Conservation (phyloP, 202 grass and related monocot species). For the Thinopyrum obtusiflorum region DNA sequence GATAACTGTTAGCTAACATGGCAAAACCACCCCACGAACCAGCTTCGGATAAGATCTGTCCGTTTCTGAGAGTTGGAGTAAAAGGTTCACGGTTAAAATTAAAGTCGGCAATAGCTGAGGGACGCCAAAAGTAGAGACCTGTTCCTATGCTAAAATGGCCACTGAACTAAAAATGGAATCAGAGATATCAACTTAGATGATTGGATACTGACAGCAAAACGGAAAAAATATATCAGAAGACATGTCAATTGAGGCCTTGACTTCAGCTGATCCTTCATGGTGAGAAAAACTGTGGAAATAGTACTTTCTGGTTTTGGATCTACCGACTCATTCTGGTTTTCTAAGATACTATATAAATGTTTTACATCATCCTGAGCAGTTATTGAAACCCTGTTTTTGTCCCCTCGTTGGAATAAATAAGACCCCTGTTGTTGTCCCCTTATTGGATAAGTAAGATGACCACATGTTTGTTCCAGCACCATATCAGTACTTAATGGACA, state of each 20-base stretch:
- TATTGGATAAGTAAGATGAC: background rate
- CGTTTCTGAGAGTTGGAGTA: background rate
- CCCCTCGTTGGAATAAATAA: background rate
- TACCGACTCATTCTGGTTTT: background rate
- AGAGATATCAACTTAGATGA: conserved; percentile 22
- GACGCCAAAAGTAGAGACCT: background rate
- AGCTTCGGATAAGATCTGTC: background rate
- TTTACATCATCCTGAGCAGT: conserved; percentile 2
- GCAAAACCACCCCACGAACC: background rate
- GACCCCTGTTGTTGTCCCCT: background rate
- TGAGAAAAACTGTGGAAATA: conserved; percentile 11
- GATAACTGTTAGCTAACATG: background rate
- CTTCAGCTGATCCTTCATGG: background rate
- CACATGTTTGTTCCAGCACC: background rate
- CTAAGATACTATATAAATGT: background rate
- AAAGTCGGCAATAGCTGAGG: background rate
- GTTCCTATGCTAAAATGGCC: background rate
- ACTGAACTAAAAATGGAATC: background rate
- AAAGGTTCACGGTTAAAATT: background rate
- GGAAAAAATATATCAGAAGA: background rate
- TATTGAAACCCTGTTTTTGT: background rate
- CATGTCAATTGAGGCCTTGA: background rate
- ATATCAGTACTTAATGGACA: background rate
- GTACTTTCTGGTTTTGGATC: background rate
- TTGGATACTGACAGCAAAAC: background rate